phyloP scores from a whole-genome alignment of 306 rosid genomes.

The Phaseolus lunatus region DNA sequence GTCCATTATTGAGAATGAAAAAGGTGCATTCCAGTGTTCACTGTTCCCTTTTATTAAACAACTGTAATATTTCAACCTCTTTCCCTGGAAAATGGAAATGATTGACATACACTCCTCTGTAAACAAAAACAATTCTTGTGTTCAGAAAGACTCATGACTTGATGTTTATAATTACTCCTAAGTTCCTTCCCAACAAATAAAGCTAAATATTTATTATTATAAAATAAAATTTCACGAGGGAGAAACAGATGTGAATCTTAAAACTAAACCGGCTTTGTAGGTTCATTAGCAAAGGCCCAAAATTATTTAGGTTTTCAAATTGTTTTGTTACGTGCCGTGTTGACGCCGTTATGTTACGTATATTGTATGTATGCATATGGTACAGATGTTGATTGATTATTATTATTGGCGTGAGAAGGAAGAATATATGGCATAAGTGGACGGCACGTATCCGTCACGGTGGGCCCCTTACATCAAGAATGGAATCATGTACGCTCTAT shows the following conservation, averaged over 20 bases:
- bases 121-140: neutral
- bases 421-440: conserved; percentile 38
- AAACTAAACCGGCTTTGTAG: neutral
- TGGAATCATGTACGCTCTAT: conserved; percentile 20
- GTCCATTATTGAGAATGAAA: conserved; percentile 33
- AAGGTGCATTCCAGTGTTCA: conserved; percentile 15
- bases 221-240: too few species aligned
- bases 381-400: neutral
- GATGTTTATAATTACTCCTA: neutral
- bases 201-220: too few species aligned
- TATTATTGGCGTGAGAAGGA: conserved; percentile 24
- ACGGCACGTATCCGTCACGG: conserved; percentile 78
- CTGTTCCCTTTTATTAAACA: conserved; percentile 19
- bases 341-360: conserved; percentile 35
- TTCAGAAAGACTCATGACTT: neutral
- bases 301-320: neutral
- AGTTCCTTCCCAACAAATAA: neutral
- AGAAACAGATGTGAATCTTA: too few species aligned
- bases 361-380: too few species aligned
- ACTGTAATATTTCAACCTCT: neutral
- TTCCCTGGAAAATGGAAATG: neutral
- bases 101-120: neutral
- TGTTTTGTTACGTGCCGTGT: neutral
- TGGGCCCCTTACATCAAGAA: conserved; percentile 37
- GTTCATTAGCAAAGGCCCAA: conserved; percentile 14